Evolutionary conservation across 2,329 filamentous ascomycete species (phyloP).

Genomic region (Alternaria sp.): DNA sequence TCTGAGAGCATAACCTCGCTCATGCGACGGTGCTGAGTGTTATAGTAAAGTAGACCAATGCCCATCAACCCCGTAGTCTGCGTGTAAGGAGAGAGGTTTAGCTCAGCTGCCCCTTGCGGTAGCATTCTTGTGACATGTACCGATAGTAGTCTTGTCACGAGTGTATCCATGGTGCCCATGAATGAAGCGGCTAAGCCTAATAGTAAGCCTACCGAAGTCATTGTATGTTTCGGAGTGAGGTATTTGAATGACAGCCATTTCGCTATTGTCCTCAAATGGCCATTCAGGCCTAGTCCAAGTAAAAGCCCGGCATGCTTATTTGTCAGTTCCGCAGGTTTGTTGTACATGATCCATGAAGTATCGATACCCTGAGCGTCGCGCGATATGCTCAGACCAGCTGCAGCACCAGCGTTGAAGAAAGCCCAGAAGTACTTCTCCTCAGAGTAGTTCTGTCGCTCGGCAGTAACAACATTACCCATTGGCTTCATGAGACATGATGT

Average conservation of each 20-base stretch:
- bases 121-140: slow-evolving; percentile 97
- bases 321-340: slow-evolving; percentile 90
- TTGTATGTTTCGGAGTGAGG: slow-evolving; percentile 97
- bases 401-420: slow-evolving; percentile 95
- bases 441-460: slow-evolving; percentile 84
- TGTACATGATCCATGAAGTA: slow-evolving; percentile 98
- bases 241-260: slow-evolving; percentile 99
- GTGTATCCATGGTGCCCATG: slow-evolving; percentile 94
- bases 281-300: slow-evolving; percentile 88
- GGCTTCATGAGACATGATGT: slow-evolving; percentile 91
- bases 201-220: slow-evolving; percentile 97
- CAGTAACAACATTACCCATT: slow-evolving; percentile 89
- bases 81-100: slow-evolving; percentile 90
- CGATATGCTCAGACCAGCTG: slow-evolving; percentile 91
- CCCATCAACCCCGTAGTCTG: slow-evolving; percentile 98
- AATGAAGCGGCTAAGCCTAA: slow-evolving; percentile 92
- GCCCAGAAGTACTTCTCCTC: slow-evolving; percentile 99
- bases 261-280: slow-evolving; percentile 89
- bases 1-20: slow-evolving; percentile 99
- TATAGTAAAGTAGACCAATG: slow-evolving; percentile 91
- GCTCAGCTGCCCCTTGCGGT: slow-evolving; percentile 87
- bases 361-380: slow-evolving; percentile 91
- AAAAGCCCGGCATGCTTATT: slow-evolving; percentile 97
- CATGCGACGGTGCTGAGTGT: slow-evolving; percentile 97
- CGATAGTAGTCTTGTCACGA: slow-evolving; percentile 90